Evolutionary conservation across 2,329 filamentous ascomycete species (phyloP), one percentile per base, ranked within the genome.

Genomic region (Neonectria coccinea): DNA sequence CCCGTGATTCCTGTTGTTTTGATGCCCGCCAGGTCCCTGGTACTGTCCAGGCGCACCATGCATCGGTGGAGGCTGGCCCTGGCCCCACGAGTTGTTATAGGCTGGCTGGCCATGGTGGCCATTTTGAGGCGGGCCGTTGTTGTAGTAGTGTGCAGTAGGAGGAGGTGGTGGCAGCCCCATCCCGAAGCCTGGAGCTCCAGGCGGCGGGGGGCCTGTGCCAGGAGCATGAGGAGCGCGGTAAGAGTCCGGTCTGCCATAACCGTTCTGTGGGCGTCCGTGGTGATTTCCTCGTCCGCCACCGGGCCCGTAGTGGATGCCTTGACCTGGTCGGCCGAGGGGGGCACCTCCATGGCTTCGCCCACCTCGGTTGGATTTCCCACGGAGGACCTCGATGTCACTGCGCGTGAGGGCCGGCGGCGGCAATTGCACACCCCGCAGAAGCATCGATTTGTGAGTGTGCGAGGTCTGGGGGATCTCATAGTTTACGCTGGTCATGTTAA

Each of bases 381-480:
- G 88, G 47, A 94, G 86, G 8, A 87, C 85, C 68, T 94, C 91
- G 58, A 95, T 88, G 74, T 97, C 94, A 63, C 86, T 87, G 36
- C 88, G 85, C 62, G 92, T 91, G 1, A 99, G 86, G 10, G 89
- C 91, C 2, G 92, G 88, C 2, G 85, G 81, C 5, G 92, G 88
- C 61, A 94, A 85, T 72, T 91, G 89, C 42, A 94, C 89, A 12
- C 96, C 96, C 3, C 93, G 90, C 39, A 99, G 85, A 14, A 99
- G 86, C 92, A 97, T 97, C 6, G 94, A 97, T 77, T 97, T 97
- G 81, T 99, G 96, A 5, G 88, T 83, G 72, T 92, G 87, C 10
- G 83, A 84, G 18, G 88, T 88, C 44, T 86, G 84, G 0, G 95
- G 94, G 80, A 97, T 91, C 48, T 93, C 89, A 76, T 97, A 99